Base-by-base conservation (phyloP, 805 yeast species). In the Debaryomyces hansenii region DNA sequence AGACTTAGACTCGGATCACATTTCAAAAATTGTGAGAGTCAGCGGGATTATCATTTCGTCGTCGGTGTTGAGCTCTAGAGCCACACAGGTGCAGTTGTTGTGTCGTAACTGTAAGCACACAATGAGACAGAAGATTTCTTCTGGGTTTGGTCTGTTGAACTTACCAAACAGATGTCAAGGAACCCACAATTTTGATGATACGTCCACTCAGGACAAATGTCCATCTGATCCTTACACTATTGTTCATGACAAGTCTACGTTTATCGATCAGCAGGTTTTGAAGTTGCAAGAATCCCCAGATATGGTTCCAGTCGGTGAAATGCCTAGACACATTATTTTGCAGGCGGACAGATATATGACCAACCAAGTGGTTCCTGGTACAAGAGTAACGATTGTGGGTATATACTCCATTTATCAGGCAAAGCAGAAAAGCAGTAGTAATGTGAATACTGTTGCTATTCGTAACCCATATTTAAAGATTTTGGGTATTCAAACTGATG, bases 231-330 rank as follows among this genome's bases (percentile, higher is more conserved):
- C 99, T 2, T 94, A 90, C 59, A 80, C 88, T 32, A 87, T 94
- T 49, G 90, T 89, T 27, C 99, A 94, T 67, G 98, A 94, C 63
- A 87, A 89, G 60, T 90, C 97, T 1, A 74, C 80, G n/a, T 94
- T 91, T 65, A 85, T 94, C 44, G 98, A 94, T 68, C 98, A 95
- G 64, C 99, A 94, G 68, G 83, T 86, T 27, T 77, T 94, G 59
- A 94, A 94, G 65, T 75, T 94, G 46, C 99, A 94, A 66, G 99
- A 94, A 64, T 78, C 94, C n/a, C 97, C 98, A 10, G 99, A 94
- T 64, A 88, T 88, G 85, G 97, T 94, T 1, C 99, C 99, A 1
- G 96, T 94, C 24, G 99, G 99, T 55, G 99, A 94, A 70, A 85
- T 94, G 90, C 99, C 99, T 7, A 82, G 99, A 56, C 96, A 94